Base-by-base conservation (phyloP, 2,329 filamentous ascomycete genomes). In the Pseudopithomyces chartarum region DNA sequence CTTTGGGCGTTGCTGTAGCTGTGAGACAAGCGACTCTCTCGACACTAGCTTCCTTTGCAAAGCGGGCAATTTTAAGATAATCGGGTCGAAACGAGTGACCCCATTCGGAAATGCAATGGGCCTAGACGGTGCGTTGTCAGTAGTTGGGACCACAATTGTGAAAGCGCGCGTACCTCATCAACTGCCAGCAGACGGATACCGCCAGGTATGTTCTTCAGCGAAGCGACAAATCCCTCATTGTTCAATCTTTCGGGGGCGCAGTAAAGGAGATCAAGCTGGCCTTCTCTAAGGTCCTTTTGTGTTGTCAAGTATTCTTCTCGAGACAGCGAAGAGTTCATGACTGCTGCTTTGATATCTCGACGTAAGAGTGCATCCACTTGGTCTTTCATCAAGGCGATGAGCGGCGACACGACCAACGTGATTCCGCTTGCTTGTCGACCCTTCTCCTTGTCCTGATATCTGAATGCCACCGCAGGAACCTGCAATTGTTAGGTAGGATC, bases 101-200 rank as follows among this genome's bases (percentile, higher is more conserved):
- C 93, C 93, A 97, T 85, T 97, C 92, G 15, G 91, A 96, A 64
- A 97, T 96, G 74, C 93, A 97, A 76, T 97, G 93, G 1, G 94
- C 93, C 64, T 99, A 94, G 64, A 98, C 94, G 32, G 32, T n/a
- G n/a, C 32, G 8, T 26, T 12, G 45, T 48, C 17, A 48, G 32
- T 10, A n/a, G 13, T n/a, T 10, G 12, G 33, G 12, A 11, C 19
- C 11, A 12, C 11, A 12, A 26, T 44, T 12, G 6, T 44, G 10
- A n/a, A 29, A 13, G 20, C 19, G n/a, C 10, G 32, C 45, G 8
- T 48, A 48, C 45, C 20, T 49, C 46, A 29, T 49, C 46, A 57
- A 99, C 96, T 49, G 98, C 94, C 45, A 99, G 92, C 47, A 99
- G 85, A 66, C 89, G 90, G 4, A 83, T 81, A 48, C 86, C 86